Base-by-base conservation (phyloP, 495 filamentous ascomycete genomes). In the Aspergillus leporis region DNA sequence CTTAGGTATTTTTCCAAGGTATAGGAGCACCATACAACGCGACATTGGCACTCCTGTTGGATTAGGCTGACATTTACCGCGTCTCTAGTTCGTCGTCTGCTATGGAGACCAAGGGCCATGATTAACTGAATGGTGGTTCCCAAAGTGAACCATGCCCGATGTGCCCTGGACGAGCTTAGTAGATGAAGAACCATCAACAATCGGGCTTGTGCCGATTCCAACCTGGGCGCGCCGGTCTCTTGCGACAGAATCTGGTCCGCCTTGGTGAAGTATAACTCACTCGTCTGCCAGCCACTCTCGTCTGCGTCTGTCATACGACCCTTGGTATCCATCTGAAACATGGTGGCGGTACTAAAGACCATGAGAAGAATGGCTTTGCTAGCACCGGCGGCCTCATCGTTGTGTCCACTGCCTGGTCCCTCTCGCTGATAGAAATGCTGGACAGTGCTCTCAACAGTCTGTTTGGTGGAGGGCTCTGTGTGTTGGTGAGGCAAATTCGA, bases 401-500 rank as follows among this genome's bases (percentile, higher is more conserved):
- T 14, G 0, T 7, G 14, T 19, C 30, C 36, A 22, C 58, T 53
- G 25, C n/a, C 38, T 3, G 21, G 55, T 12, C 34, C 16, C 14
- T 38, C 28, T 8, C 36, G 12, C 49, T 51, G 18, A 30, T 64
- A 68, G 10, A 66, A n/a, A 2, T 43, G 23, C 59, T 63, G 36
- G 5, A 69, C 43, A 32, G 60, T 58, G 5, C 19, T 21, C 19
- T 68, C 65, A 6, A 70, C 55, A 2, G 67, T 66, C 2, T 63
- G 64, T 40, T n/a, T 68, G 66, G 40, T 72, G 69, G 25, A 72
- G 56, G 12, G 66, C 61, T 12, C 70, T 51, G 47, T 73, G 70
- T 0, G 70, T 73, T 21, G 66, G 70, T 4, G 68, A 64, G 32
- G 68, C 68, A 36, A 73, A 73, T 9, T 73, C 70, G 40, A 73